Conservation (phyloP, 2,329 filamentous ascomycete species). For the Diaporthe sp. region DNA sequence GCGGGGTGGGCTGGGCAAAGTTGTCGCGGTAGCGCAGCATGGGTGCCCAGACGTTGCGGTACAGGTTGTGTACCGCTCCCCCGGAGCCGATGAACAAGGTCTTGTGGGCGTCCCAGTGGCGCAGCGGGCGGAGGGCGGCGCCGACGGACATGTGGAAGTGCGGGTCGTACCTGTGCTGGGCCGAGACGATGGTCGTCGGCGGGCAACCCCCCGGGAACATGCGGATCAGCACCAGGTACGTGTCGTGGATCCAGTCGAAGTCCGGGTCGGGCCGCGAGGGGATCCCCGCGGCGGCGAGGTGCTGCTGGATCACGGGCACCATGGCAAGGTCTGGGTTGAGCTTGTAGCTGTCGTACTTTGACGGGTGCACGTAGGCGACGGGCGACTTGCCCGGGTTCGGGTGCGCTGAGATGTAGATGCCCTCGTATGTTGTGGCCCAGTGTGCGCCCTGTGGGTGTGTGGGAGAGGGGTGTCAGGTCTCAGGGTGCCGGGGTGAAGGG, state of each 20-base stretch:
- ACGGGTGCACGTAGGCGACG: conserved; percentile 73
- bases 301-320: conserved; percentile 58
- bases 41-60: conserved; percentile 72
- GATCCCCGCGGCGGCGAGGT: conserved; percentile 64
- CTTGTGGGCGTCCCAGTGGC: conserved; percentile 56
- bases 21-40: conserved; percentile 74
- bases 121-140: conserved; percentile 63
- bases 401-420: conserved; percentile 70
- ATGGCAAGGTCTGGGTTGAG: conserved; percentile 69
- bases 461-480: not conserved
- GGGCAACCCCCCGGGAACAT: conserved; percentile 76
- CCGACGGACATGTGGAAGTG: conserved; percentile 64
- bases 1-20: conserved; percentile 68
- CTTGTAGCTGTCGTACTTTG: conserved; percentile 71
- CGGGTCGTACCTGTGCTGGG: conserved; percentile 52
- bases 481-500: not conserved
- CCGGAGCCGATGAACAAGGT: conserved; percentile 66
- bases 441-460: conserved; percentile 64
- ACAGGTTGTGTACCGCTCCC: conserved; percentile 77
- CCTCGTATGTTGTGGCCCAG: conserved; percentile 68
- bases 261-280: conserved; percentile 60
- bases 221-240: conserved; percentile 73
- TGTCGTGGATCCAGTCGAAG: conserved; percentile 81
- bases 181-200: conserved; percentile 66
- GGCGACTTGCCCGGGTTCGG: conserved; percentile 69